These are phyloP conservation scores for Terfezia boudieri DNA, from an alignment of 495 filamentous ascomycete genomes.

Conservation along the genomic window DNA sequence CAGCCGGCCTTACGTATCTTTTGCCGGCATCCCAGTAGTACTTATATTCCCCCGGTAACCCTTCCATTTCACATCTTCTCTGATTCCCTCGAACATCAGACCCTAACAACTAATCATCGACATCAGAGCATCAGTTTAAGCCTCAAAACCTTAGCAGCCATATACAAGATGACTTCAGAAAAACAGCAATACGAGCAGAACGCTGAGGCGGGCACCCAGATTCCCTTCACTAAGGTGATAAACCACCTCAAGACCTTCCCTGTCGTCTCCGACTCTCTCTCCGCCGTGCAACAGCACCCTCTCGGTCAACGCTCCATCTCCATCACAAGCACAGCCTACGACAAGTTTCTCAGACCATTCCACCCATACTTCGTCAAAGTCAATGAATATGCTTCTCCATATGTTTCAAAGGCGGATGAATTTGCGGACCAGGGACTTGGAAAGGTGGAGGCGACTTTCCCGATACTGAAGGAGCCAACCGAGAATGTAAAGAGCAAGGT, in stretches of 20 bases:
- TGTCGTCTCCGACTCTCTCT: constrained; percentile 55
- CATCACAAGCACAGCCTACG: constrained; percentile 44
- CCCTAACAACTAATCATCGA: no score
- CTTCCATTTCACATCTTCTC: no score
- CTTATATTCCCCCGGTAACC: neutral
- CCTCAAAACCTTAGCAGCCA: no score
- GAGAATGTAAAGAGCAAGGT: constrained; percentile 47
- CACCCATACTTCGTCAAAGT: constrained; percentile 57
- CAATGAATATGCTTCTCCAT: constrained; percentile 56
- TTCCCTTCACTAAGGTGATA: constrained; percentile 7
- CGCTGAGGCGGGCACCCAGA: neutral
- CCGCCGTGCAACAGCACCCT: constrained; percentile 52
- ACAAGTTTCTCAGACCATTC: constrained; percentile 37
- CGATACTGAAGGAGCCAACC: constrained; percentile 72
- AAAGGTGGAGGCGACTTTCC: constrained; percentile 57
- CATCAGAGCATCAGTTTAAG: no score
- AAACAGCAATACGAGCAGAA: no score
- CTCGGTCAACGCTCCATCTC: constrained; percentile 62
- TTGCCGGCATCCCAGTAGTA: neutral
- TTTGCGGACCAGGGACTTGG: constrained; percentile 53
- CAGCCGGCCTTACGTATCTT: neutral
- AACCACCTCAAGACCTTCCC: constrained; percentile 77
- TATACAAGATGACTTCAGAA: no score
- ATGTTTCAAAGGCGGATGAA: constrained; percentile 57
- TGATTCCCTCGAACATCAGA: no score